Evolutionary conservation across 257 asterid species (phyloP).

Genomic region (Solanum piurae): DNA sequence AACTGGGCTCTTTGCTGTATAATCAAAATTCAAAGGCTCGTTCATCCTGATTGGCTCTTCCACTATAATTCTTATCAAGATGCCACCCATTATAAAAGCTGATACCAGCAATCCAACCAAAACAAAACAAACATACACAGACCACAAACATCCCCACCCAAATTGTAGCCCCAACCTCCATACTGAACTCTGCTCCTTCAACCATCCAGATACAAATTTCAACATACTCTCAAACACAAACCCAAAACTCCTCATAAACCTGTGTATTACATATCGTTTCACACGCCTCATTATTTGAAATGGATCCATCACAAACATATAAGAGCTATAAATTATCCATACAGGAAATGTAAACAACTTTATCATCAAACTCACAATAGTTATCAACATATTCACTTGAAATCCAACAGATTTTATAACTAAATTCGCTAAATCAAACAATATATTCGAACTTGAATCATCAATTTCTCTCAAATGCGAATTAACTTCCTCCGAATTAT

Average conservation of each 20-base stretch:
- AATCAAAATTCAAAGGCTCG: conserved; percentile 71
- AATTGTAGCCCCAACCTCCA: conserved; percentile 65
- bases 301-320: conserved; percentile 62
- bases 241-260: conserved; percentile 20
- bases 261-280: conserved; percentile 17
- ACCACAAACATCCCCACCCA: conserved; percentile 91
- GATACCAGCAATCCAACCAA: conserved; percentile 52
- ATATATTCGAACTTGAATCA: conserved; percentile 24
- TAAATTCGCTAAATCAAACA: conserved; percentile 29
- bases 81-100: conserved; percentile 61
- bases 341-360: conserved; percentile 32
- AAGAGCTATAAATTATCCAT: conserved; percentile 33
- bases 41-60: conserved; percentile 66
- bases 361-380: conserved; percentile 25
- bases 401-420: conserved; percentile 43
- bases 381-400: conserved; percentile 40
- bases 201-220: conserved; percentile 34
- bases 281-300: conserved; percentile 32
- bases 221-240: conserved; percentile 19
- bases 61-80: conserved; percentile 40
- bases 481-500: conserved; percentile 18
- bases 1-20: conserved; percentile 63
- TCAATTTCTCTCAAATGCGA: conserved; percentile 24
- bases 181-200: conserved; percentile 41
- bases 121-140: conserved; percentile 61